phyloP scores from a whole-genome alignment of 1,284 basidiomycete genomes.

The Ganoderma leucocontextum region DNA sequence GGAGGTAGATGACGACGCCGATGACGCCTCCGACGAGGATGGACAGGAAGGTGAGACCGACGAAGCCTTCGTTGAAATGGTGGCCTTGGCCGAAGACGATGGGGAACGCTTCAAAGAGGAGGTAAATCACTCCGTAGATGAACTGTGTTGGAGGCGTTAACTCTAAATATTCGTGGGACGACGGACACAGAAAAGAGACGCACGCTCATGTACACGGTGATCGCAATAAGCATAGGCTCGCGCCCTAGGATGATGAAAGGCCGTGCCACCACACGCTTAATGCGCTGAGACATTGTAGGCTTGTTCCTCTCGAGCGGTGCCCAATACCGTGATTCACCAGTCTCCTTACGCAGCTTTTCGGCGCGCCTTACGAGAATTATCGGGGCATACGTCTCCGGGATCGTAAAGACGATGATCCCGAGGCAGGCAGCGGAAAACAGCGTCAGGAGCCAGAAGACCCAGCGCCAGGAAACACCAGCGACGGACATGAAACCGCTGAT shows the following conservation, averaged over 20 bases:
- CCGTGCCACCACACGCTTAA: slow-evolving; percentile 46
- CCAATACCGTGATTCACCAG: slow-evolving; percentile 65
- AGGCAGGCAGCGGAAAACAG: slow-evolving; percentile 66
- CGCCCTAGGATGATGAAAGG: slow-evolving; percentile 52
- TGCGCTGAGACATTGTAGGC: slow-evolving; percentile 41
- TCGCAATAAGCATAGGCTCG: slow-evolving; percentile 56
- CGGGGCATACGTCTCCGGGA: slow-evolving; percentile 78
- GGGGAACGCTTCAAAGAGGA: slow-evolving; percentile 48
- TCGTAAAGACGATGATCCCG: slow-evolving; percentile 65
- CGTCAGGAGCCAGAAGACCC: slow-evolving; percentile 81
- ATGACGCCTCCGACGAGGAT: slow-evolving; percentile 49
- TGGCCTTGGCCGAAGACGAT: slow-evolving; percentile 45
- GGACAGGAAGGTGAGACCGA: slow-evolving; percentile 55
- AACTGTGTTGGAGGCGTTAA: slow-evolving; percentile 36
- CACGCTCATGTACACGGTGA: slow-evolving; percentile 57
- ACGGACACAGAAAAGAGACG: slow-evolving; percentile 18
- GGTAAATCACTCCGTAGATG: slow-evolving; percentile 54
- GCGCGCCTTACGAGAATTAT: slow-evolving; percentile 53
- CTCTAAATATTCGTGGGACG: not conserved
- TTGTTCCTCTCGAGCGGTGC: slow-evolving; percentile 47
- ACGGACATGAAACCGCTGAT: slow-evolving; percentile 66
- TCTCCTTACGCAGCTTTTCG: slow-evolving; percentile 47
- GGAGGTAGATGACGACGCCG: slow-evolving; percentile 37
- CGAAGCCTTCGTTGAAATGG: slow-evolving; percentile 49
- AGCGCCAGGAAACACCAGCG: slow-evolving; percentile 68